phyloP scores from a whole-genome alignment of 2,329 filamentous ascomycete species.

The Verticillium albo-atrum region DNA sequence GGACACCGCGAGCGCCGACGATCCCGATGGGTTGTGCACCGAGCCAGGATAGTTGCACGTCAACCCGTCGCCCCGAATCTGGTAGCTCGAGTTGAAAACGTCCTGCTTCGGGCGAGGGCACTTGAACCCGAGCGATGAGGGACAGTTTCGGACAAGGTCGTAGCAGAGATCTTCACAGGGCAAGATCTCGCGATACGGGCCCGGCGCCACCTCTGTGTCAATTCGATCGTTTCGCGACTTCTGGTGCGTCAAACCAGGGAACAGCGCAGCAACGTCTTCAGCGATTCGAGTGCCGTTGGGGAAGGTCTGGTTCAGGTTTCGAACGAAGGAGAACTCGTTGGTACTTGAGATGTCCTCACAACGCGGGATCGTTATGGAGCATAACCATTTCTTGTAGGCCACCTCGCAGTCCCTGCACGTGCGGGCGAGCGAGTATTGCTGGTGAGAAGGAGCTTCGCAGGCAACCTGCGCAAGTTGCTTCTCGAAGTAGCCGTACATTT shows the following conservation, averaged over 20 bases:
- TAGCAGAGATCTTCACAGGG: slow-evolving; percentile 89
- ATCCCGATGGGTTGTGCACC: slow-evolving; percentile 42
- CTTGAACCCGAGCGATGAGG: slow-evolving; percentile 66
- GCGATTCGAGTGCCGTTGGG: slow-evolving; percentile 60
- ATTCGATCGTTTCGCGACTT: slow-evolving; percentile 68
- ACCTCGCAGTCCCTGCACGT: slow-evolving; percentile 69
- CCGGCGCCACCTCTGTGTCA: slow-evolving; percentile 67
- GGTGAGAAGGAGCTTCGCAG: slow-evolving; percentile 70
- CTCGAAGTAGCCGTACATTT: slow-evolving; percentile 72
- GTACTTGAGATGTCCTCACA: slow-evolving; percentile 74
- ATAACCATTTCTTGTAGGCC: slow-evolving; percentile 94
- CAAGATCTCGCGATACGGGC: slow-evolving; percentile 89
- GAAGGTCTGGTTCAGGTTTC: slow-evolving; percentile 69
- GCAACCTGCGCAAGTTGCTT: slow-evolving; percentile 79
- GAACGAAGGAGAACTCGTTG: slow-evolving; percentile 39
- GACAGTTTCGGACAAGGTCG: slow-evolving; percentile 79
- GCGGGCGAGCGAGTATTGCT: slow-evolving; percentile 76
- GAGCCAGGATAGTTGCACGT: slow-evolving; percentile 61
- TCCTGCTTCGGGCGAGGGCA: slow-evolving; percentile 54
- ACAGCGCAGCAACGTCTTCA: slow-evolving; percentile 23
- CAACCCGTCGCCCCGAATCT: slow-evolving; percentile 18
- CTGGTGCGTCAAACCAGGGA: slow-evolving; percentile 36
- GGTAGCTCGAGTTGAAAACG: slow-evolving; percentile 42
- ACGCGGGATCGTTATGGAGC: slow-evolving; percentile 85
- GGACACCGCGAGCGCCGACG: slow-evolving; percentile 13